A percentile compares a stretch with the other conserved stretches of the same genome.
These are phyloP conservation scores for Haberlea rhodopensis DNA, from an alignment of 257 asterid species.

Conservation along the genomic window DNA sequence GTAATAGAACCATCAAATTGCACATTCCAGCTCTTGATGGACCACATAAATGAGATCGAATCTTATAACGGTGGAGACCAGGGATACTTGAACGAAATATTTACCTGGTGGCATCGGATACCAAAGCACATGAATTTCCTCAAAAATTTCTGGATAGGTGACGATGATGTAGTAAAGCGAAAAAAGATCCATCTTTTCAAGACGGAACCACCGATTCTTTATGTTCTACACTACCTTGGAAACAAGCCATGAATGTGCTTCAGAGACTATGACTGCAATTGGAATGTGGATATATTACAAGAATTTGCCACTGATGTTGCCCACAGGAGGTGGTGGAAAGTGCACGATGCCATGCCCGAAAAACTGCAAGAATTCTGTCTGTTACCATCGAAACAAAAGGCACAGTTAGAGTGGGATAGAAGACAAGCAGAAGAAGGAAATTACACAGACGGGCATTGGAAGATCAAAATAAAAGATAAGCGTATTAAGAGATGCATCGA, in stretches of 20 bases:
- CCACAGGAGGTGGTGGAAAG: conserved; percentile 82
- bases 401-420: conserved; percentile 86
- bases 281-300: conserved; percentile 75
- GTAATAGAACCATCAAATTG: conserved; percentile 86
- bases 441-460: conserved; percentile 71
- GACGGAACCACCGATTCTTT: conserved; percentile 73
- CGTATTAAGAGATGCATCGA: conserved; percentile 68
- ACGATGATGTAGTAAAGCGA: conserved; percentile 52
- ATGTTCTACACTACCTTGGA: conserved; percentile 79
- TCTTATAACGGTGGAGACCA: conserved; percentile 95
- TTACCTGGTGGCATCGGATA: conserved; percentile 91
- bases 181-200: conserved; percentile 58
- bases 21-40: conserved; percentile 77
- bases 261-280: conserved; percentile 84
- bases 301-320: conserved; percentile 89
- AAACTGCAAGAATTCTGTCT: conserved; percentile 53
- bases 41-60: conserved; percentile 72
- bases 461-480: conserved; percentile 40
- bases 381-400: conserved; percentile 68
- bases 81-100: conserved; percentile 76
- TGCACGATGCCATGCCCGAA: conserved; percentile 70
- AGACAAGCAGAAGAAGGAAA: conserved; percentile 59
- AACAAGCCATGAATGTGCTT: conserved; percentile 88
- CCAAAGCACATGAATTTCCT: conserved; percentile 88
- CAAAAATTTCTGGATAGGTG: conserved; percentile 84